phyloP scores from a whole-genome alignment of 768 basidiomycete species.

The Mycena galericulata region DNA sequence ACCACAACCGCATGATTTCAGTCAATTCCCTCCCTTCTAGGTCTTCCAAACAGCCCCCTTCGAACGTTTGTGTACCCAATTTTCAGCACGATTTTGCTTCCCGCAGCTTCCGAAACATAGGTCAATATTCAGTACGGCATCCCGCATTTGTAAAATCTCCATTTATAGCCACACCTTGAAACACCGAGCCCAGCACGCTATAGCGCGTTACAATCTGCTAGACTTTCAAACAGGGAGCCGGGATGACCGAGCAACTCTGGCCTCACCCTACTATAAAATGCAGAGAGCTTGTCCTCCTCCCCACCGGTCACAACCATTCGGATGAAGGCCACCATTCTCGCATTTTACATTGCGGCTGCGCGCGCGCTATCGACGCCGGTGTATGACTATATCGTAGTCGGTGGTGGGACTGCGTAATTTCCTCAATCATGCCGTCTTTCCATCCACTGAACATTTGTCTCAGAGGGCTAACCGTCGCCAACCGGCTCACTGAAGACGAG shows the following conservation, averaged over 20 bases:
- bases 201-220: too few species aligned
- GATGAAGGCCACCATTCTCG: slow-evolving; percentile 5
- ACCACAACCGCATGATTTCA: too few species aligned
- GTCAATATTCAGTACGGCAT: not conserved
- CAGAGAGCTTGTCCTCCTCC: not conserved
- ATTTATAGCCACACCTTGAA: slow-evolving; percentile 12
- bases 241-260: not conserved
- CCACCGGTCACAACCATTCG: not conserved
- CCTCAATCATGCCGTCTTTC: not conserved
- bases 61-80: too few species aligned
- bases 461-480: slow-evolving; percentile 51
- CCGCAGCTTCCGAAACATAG: too few species aligned
- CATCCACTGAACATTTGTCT: not conserved
- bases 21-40: too few species aligned
- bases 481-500: slow-evolving; percentile 48
- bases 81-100: too few species aligned
- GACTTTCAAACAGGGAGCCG: too few species aligned
- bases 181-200: slow-evolving; percentile 9
- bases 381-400: slow-evolving; percentile 50
- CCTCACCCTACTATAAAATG: slow-evolving; percentile 1
- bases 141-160: not conserved
- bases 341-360: not conserved
- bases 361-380: too few species aligned
- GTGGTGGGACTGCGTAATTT: slow-evolving; percentile 48
- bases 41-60: too few species aligned